Evolutionary conservation across 2,329 filamentous ascomycete genomes (phyloP).

Genomic region (Trichophyton mentagrophytes): DNA sequence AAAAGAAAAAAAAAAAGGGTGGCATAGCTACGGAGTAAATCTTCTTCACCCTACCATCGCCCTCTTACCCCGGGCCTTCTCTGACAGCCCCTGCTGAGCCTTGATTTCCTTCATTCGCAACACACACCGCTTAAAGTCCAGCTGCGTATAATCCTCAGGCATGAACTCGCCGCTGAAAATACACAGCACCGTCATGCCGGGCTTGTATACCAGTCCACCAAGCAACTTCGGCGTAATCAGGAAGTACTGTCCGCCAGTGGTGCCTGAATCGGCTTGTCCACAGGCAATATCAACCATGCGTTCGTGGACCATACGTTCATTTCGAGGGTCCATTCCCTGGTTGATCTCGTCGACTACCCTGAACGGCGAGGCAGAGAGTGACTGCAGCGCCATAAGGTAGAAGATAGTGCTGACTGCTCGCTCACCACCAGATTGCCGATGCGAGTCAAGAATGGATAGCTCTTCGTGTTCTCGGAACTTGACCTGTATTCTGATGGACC

Average conservation of each 20-base stretch:
- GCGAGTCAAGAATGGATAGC: constrained; percentile 72
- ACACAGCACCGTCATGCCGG: constrained; percentile 83
- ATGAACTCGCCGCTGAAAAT: constrained; percentile 74
- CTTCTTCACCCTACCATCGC: neutral
- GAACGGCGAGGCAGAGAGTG: constrained; percentile 86
- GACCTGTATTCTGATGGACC: constrained; percentile 87
- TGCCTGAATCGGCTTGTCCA: constrained; percentile 41
- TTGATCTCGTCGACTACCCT: constrained; percentile 99
- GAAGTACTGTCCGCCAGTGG: constrained; percentile 63
- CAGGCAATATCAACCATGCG: constrained; percentile 98
- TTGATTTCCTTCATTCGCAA: constrained; percentile 23
- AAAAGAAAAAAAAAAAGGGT: neutral
- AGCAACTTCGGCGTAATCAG: constrained; percentile 94
- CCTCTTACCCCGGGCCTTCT: neutral
- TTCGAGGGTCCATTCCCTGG: constrained; percentile 97
- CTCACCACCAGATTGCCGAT: constrained; percentile 92
- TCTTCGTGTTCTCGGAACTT: constrained; percentile 82
- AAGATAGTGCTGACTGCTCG: constrained; percentile 95
- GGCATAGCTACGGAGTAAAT: neutral
- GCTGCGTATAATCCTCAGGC: constrained; percentile 27
- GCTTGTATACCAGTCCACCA: constrained; percentile 70
- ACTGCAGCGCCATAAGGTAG: constrained; percentile 95
- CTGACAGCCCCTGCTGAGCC: constrained; percentile 4
- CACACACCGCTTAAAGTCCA: constrained; percentile 28
- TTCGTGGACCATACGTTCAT: constrained; percentile 95